These are phyloP conservation scores for Seiridium unicorne DNA, from an alignment of 2,329 filamentous ascomycete genomes.

Conservation along the genomic window DNA sequence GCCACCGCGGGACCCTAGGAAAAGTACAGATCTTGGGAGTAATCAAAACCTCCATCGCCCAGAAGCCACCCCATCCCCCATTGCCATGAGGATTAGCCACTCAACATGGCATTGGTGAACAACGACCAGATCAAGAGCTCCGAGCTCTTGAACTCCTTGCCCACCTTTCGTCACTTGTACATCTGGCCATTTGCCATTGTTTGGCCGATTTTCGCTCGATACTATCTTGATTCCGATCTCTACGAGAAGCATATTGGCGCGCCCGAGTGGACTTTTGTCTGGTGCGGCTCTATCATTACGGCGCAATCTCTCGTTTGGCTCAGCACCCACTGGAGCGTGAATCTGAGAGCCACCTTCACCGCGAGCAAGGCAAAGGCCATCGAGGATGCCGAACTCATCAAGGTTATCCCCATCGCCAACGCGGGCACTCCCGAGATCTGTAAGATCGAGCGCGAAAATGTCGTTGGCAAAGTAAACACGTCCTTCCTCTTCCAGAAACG, in stretches of 20 bases:
- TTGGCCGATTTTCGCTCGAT: slow-evolving; percentile 88
- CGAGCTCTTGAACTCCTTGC: slow-evolving; percentile 83
- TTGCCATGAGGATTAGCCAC: not conserved
- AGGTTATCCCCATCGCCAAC: slow-evolving; percentile 86
- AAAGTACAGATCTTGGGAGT: slow-evolving; percentile 1
- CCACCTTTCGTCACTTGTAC: slow-evolving; percentile 80
- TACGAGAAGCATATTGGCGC: slow-evolving; percentile 91
- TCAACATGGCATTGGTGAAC: slow-evolving; percentile 62
- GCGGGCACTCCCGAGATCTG: slow-evolving; percentile 89
- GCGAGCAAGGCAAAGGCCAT: slow-evolving; percentile 69
- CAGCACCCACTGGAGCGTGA: slow-evolving; percentile 96
- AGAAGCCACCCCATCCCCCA: not conserved
- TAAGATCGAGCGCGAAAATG: slow-evolving; percentile 72
- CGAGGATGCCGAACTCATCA: slow-evolving; percentile 79
- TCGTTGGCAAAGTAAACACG: slow-evolving; percentile 69
- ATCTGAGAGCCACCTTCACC: slow-evolving; percentile 79
- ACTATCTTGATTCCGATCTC: slow-evolving; percentile 78
- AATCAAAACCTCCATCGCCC: not conserved
- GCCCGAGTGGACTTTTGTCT: slow-evolving; percentile 98
- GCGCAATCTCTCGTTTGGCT: slow-evolving; percentile 88
- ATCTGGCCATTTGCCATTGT: slow-evolving; percentile 88
- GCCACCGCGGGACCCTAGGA: not conserved
- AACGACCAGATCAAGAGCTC: slow-evolving; percentile 86
- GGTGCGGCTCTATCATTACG: slow-evolving; percentile 83
- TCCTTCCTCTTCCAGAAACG: slow-evolving; percentile 99